These are phyloP conservation scores for Aspergillus pseudoglaucus DNA, from an alignment of 2,329 filamentous ascomycete species.

Conservation along the genomic window DNA sequence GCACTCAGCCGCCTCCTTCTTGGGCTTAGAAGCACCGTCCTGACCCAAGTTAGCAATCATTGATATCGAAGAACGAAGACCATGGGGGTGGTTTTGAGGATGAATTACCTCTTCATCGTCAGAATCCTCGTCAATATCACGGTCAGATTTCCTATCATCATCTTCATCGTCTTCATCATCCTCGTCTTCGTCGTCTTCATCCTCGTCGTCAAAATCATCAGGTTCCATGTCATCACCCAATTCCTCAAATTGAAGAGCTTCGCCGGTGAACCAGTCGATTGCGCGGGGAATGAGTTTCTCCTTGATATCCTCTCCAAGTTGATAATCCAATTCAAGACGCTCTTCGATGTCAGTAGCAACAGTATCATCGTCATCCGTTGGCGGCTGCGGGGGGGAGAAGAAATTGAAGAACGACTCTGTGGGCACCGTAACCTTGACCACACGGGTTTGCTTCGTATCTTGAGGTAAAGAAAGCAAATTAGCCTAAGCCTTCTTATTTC, in stretches of 20 bases:
- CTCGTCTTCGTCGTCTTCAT: constrained; percentile 87
- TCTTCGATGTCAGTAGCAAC: constrained; percentile 89
- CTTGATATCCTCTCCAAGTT: constrained; percentile 98
- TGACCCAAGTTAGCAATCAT: constrained; percentile 34
- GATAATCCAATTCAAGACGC: constrained; percentile 95
- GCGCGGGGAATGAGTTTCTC: constrained; percentile 98
- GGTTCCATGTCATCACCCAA: constrained; percentile 77
- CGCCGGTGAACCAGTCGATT: constrained; percentile 98
- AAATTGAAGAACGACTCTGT: constrained; percentile 99
- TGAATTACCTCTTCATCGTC: constrained; percentile 42
- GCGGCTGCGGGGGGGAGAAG: constrained; percentile 91
- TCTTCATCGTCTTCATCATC: constrained; percentile 79
- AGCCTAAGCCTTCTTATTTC: not conserved
- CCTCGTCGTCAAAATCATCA: constrained; percentile 80
- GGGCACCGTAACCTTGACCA: constrained; percentile 98
- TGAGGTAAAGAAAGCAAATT: constrained; percentile 11
- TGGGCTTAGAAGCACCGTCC: constrained; percentile 84
- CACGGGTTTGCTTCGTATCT: constrained; percentile 99
- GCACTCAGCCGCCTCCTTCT: constrained; percentile 91
- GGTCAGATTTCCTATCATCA: constrained; percentile 65
- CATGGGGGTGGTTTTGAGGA: not conserved
- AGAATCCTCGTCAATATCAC: constrained; percentile 57
- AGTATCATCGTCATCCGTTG: constrained; percentile 61
- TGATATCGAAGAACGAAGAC: not conserved
- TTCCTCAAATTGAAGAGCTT: constrained; percentile 95